Evolutionary conservation across 2,329 filamentous ascomycete genomes (phyloP), one percentile per base, ranked within the genome.

Genomic region (Canariomyces notabilis): DNA sequence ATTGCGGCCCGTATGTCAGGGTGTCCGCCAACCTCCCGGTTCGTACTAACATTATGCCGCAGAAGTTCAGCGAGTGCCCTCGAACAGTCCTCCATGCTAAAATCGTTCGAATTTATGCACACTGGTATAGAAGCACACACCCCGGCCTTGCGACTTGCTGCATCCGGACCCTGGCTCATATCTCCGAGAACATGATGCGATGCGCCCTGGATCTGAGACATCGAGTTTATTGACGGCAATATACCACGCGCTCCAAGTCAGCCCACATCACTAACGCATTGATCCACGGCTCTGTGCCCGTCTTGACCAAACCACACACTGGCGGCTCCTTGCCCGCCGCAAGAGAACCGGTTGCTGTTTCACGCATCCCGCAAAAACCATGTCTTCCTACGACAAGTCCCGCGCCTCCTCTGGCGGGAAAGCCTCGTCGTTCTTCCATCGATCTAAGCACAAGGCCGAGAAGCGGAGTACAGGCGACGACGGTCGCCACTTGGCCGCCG

Each of bases 391-490:
- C 72, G 84, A 87, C 72, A 89, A 90, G 72, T 76, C 84, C 61
- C 82, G 87, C 68, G 86, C 91, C 74, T 89, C 86, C 55, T 89
- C 87, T 46, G 70, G 71, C 59, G 76, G 76, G 61, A 67, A 65
- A 59, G 55, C 57, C 42, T 61, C 61, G 64, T 88, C 85, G 53
- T 89, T 96, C 74, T 96, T 96, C 72, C 89, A 88, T 61, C 81
- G 89, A 63, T 86, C 83, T 70, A 93, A 89, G 71, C 85, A 94
- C 68, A 87, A 83, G 67, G 75, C 77, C 59, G 78, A 79, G 60
- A 82, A 82, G 64, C 79, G 82, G 64, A 74, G 75, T 59, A 67
- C 73, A 52, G 78, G 80, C 64, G 74, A 79, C 58, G 79, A 83
- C 61, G 72, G 74, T 57, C 73, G 74, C 56, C 74, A 76, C 55